These are phyloP conservation scores for Spizellomyces punctatus DNA, from an alignment of 192 early-diverging fungal species.

Conservation along the genomic window DNA sequence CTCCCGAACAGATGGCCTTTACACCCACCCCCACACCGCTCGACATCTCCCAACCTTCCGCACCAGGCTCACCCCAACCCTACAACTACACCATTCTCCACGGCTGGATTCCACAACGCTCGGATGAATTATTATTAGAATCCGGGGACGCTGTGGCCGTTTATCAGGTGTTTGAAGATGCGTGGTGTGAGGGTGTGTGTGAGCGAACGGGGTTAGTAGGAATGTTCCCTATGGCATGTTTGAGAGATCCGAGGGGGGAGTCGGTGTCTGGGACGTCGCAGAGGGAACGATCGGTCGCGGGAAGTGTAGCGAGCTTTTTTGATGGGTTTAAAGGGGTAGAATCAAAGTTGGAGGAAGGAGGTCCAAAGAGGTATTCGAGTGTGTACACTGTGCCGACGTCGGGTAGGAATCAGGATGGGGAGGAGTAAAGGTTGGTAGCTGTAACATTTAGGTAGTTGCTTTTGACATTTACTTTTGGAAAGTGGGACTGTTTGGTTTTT, in stretches of 20 bases:
- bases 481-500: too few species aligned
- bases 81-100: slow-evolving; percentile 23
- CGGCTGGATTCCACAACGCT: slow-evolving; percentile 38
- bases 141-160: slow-evolving; percentile 34
- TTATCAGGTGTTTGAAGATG: slow-evolving; percentile 41
- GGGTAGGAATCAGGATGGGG: too few species aligned
- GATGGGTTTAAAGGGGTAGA: neutral
- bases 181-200: slow-evolving; percentile 38
- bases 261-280: neutral
- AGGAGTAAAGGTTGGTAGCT: too few species aligned
- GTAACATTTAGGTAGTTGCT: too few species aligned
- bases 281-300: neutral
- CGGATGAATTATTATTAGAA: slow-evolving; percentile 35
- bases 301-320: neutral
- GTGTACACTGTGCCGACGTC: too few species aligned
- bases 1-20: too few species aligned
- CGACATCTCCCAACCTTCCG: too few species aligned
- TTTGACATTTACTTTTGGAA: too few species aligned
- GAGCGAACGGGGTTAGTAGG: slow-evolving; percentile 21
- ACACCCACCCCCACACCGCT: too few species aligned
- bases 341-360: too few species aligned
- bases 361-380: too few species aligned
- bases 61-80: neutral
- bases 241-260: slow-evolving; percentile 1
- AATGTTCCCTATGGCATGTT: slow-evolving; percentile 39